phyloP scores from a whole-genome alignment of 306 rosid genomes.

The Cucurbita argyrosperma region DNA sequence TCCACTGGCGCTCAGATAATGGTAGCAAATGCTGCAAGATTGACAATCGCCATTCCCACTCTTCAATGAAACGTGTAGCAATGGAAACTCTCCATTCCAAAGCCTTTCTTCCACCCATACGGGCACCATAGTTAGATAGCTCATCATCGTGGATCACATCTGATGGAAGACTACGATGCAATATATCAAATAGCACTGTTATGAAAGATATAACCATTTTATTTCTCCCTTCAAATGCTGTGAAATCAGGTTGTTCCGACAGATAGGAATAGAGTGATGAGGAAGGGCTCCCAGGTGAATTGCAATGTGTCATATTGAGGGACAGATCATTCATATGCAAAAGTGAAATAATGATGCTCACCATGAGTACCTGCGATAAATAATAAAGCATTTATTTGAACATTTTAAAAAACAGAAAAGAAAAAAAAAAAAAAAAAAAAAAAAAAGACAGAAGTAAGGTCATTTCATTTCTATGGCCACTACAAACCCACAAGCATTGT shows the following conservation, averaged over 20 bases:
- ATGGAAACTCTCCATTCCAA: slow-evolving; percentile 80
- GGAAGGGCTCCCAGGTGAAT: slow-evolving; percentile 32
- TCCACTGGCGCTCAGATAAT: slow-evolving; percentile 86
- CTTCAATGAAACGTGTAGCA: slow-evolving; percentile 73
- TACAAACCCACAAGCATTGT: background rate
- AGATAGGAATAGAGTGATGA: slow-evolving; percentile 22
- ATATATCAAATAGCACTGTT: slow-evolving; percentile 48
- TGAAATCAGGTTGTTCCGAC: slow-evolving; percentile 30
- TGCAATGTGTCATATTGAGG: slow-evolving; percentile 41
- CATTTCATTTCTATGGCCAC: background rate
- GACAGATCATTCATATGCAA: slow-evolving; percentile 82
- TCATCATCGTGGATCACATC: slow-evolving; percentile 42
- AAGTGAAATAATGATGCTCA: slow-evolving; percentile 60
- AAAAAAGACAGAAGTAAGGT: background rate
- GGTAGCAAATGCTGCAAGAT: slow-evolving; percentile 91
- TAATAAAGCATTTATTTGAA: slow-evolving; percentile 6
- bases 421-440: background rate
- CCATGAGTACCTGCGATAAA: slow-evolving; percentile 63
- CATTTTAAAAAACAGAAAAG: background rate
- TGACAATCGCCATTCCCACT: slow-evolving; percentile 98
- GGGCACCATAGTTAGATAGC: slow-evolving; percentile 29
- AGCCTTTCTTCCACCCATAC: slow-evolving; percentile 57
- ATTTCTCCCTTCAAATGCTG: slow-evolving; percentile 54
- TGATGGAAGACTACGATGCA: slow-evolving; percentile 49
- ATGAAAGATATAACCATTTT: slow-evolving; percentile 76